Conservation (phyloP, 2,329 filamentous ascomycete genomes). For the Arthrinium phaeospermum region DNA sequence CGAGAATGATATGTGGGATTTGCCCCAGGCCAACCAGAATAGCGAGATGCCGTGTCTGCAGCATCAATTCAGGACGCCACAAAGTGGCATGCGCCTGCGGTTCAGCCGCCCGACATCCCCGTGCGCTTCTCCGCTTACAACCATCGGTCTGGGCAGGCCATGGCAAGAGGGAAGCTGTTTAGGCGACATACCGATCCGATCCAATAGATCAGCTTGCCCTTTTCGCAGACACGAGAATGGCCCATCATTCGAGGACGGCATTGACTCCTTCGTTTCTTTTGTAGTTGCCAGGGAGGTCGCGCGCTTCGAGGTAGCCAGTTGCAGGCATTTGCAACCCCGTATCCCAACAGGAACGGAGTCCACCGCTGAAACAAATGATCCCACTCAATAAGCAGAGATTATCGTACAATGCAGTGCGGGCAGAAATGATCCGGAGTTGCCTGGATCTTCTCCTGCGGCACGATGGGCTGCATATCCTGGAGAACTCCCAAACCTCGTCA, state of each 20-base stretch:
- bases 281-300: neutral
- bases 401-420: neutral
- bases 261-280: neutral
- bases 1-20: neutral
- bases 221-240: conserved; percentile 1
- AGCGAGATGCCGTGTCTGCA: neutral
- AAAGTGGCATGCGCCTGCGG: neutral
- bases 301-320: neutral
- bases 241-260: neutral
- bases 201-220: conserved; percentile 1
- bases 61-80: conserved; percentile 1
- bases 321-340: neutral
- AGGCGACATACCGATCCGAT: conserved; percentile 3
- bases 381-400: neutral
- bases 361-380: neutral
- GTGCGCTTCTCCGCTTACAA: neutral
- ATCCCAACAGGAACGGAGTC: neutral
- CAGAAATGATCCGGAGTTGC: neutral
- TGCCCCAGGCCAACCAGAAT: neutral
- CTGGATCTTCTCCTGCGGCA: neutral
- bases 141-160: neutral
- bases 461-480: neutral
- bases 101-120: conserved; percentile 12
- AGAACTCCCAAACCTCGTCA: neutral
- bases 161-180: neutral